Conservation (phyloP, 192 early-diverging fungal genomes). For the Rhizoclosmatium globosum region DNA sequence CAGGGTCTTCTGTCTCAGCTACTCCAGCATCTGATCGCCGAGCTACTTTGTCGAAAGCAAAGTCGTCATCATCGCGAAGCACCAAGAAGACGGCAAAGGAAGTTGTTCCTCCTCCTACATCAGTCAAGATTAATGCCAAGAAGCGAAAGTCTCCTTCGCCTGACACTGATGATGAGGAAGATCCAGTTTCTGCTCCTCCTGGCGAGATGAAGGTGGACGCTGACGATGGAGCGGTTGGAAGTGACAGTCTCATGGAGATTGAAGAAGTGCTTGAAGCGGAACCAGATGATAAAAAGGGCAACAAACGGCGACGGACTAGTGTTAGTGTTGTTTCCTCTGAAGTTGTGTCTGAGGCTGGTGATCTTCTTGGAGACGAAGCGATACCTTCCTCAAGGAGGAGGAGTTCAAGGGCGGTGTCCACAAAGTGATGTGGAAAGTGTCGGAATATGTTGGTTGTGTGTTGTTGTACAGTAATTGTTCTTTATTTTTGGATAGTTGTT, state of each 20-base stretch:
- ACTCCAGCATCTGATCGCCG: no score
- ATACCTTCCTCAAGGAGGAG: no score
- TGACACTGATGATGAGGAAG: slow-evolving; percentile 3
- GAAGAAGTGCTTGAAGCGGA: not conserved
- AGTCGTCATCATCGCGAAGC: not conserved
- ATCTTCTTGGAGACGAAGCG: no score
- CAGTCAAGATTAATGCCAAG: not conserved
- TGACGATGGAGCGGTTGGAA: not conserved
- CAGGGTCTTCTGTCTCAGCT: no score
- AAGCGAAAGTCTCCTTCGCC: not conserved
- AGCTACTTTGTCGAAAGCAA: not conserved
- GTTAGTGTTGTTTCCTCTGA: not conserved
- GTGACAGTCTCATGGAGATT: not conserved
- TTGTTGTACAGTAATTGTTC: no score
- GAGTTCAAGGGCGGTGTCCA: no score
- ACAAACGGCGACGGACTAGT: not conserved
- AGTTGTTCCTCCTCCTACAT: not conserved
- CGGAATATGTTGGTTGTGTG: no score
- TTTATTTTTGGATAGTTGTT: no score
- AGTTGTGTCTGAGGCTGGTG: no score
- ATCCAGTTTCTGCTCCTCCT: not conserved
- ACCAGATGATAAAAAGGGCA: not conserved
- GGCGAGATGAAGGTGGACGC: not conserved
- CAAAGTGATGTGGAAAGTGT: no score
- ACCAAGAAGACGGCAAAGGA: not conserved